These are phyloP conservation scores for Phytophthora chlamydospora DNA, from an alignment of 352 stramenopile genomes.

Conservation along the genomic window DNA sequence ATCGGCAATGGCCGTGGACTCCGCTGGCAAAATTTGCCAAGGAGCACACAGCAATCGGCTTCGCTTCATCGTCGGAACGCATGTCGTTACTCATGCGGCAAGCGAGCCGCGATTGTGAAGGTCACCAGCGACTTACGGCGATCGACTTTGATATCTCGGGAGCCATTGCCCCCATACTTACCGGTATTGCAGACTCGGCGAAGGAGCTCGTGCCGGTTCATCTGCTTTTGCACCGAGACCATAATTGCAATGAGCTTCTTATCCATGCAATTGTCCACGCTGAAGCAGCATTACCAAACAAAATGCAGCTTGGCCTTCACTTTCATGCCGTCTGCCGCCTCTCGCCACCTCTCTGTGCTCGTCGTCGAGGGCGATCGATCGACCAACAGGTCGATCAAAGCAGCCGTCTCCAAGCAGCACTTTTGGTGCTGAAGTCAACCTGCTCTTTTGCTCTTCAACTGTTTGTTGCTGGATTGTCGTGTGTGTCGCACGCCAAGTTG, in stretches of 20 bases:
- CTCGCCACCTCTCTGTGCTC: too few relatives aligned
- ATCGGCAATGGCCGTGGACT: not conserved
- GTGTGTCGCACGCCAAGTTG: constrained; percentile 23
- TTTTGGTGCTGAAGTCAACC: not conserved
- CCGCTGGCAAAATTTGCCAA: not conserved
- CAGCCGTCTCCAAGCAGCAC: too few relatives aligned
- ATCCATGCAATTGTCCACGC: too few relatives aligned
- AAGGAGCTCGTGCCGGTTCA: not conserved
- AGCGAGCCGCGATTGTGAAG: constrained; percentile 12
- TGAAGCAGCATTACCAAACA: too few relatives aligned
- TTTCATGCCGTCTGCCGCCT: too few relatives aligned
- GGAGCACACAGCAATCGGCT: not conserved
- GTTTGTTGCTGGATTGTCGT: constrained; percentile 8
- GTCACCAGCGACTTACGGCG: too few relatives aligned
- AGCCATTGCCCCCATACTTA: too few relatives aligned
- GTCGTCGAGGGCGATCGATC: too few relatives aligned
- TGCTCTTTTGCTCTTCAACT: constrained; percentile 6
- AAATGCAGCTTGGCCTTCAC: too few relatives aligned
- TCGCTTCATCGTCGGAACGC: constrained; percentile 11
- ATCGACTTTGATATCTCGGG: too few relatives aligned
- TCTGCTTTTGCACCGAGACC: not conserved
- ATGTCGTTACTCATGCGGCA: constrained; percentile 10
- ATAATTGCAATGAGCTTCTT: too few relatives aligned
- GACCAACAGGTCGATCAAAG: too few relatives aligned
- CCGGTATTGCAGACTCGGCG: not conserved